Conservation (phyloP, 1,139 yeast genomes). For the Blastobotrys raffinosifermentans region DNA sequence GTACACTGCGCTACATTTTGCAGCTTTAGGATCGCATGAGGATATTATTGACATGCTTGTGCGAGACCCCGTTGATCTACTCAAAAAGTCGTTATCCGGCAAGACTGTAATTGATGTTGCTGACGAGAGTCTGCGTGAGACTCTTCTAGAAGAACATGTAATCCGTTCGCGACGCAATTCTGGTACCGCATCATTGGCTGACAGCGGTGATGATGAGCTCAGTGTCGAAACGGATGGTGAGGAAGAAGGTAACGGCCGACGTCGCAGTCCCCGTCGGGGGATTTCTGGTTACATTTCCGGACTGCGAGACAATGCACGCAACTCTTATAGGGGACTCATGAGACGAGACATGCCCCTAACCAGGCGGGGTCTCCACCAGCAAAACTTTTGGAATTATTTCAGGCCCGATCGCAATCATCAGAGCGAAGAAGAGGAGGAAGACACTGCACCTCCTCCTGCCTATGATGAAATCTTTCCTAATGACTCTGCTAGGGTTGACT, state of each 20-base stretch:
- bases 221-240: background rate
- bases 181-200: background rate
- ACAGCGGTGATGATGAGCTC: background rate
- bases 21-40: constrained; percentile 63
- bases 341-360: background rate
- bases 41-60: constrained; percentile 49
- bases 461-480: constrained; percentile 80
- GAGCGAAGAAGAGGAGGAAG: constrained; percentile 5
- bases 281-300: constrained; percentile 13
- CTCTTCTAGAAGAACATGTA: constrained; percentile 18
- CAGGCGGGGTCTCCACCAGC: background rate
- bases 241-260: constrained; percentile 2
- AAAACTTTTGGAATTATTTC: constrained; percentile 1
- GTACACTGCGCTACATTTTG: constrained; percentile 74
- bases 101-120: constrained; percentile 45
- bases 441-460: constrained; percentile 44
- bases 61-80: constrained; percentile 57
- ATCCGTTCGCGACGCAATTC: constrained; percentile 2
- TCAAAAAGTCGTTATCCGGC: constrained; percentile 49
- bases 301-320: constrained; percentile 13
- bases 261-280: constrained; percentile 5
- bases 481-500: constrained; percentile 38
- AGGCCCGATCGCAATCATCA: constrained; percentile 1
- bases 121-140: constrained; percentile 51
- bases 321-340: constrained; percentile 9